Conservation (phyloP, 805 yeast species). For the Brettanomyces custersianus region DNA sequence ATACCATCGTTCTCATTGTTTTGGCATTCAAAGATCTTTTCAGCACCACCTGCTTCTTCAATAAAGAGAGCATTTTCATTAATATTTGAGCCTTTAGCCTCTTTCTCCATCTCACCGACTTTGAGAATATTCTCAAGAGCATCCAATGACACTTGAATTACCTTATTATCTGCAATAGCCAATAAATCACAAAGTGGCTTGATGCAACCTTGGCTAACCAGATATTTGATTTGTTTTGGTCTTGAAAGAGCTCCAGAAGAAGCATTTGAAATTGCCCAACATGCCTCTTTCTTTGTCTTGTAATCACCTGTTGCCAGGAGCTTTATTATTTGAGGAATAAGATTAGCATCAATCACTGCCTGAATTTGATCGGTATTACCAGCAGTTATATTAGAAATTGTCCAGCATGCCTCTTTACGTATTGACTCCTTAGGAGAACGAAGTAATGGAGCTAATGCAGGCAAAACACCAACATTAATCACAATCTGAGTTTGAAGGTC, state of each 20-base stretch:
- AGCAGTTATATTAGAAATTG: conserved; percentile 95
- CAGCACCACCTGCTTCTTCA: conserved; percentile 98
- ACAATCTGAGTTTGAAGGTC: conserved; percentile 93
- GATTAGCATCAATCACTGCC: conserved; percentile 90
- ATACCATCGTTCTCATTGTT: conserved; percentile 85
- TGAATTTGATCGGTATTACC: conserved; percentile 94
- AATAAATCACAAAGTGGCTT: conserved; percentile 93
- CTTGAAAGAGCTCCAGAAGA: conserved; percentile 88
- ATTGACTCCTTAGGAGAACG: conserved; percentile 83
- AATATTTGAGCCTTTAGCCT: conserved; percentile 53
- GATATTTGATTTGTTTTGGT: conserved; percentile 89
- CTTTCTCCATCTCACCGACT: conserved; percentile 91
- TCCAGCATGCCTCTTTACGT: conserved; percentile 98
- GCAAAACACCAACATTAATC: conserved; percentile 84
- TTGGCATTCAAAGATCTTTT: conserved; percentile 90
- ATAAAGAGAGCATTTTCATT: conserved; percentile 87
- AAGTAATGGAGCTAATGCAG: conserved; percentile 73
- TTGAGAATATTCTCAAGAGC: conserved; percentile 89
- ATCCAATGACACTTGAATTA: conserved; percentile 90
- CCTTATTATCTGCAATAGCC: conserved; percentile 80
- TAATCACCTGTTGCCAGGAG: conserved; percentile 76
- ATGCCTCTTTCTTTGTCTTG: conserved; percentile 96
- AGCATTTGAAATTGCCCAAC: conserved; percentile 99
- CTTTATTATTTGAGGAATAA: conserved; percentile 83
- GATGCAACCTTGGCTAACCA: conserved; percentile 92